A percentile compares a stretch with the other conserved stretches of the same genome.
phyloP scores from a whole-genome alignment of 2,329 filamentous ascomycete genomes.

The Apiospora koreana region DNA sequence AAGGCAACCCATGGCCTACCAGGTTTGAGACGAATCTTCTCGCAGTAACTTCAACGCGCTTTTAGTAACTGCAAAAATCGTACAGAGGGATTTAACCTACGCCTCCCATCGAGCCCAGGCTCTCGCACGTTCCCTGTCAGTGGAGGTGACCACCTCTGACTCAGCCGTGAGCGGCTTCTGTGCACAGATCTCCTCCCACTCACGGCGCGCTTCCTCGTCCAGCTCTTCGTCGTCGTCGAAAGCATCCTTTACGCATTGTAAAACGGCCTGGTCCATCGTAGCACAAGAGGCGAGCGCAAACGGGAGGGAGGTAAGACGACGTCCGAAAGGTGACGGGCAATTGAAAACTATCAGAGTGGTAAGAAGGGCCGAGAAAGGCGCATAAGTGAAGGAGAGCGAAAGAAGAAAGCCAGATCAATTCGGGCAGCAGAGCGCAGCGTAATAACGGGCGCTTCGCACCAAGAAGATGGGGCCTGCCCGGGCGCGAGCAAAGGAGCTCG shows the following conservation, averaged over 20 bases:
- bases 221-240: background rate
- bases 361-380: background rate
- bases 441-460: background rate
- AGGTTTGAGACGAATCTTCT: background rate
- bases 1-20: background rate
- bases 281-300: background rate
- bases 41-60: background rate
- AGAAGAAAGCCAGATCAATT: background rate
- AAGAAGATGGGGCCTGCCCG: background rate
- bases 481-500: background rate
- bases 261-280: background rate
- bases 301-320: background rate
- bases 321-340: background rate
- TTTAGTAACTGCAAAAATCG: background rate
- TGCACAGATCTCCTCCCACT: background rate
- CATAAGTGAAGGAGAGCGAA: background rate
- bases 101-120: background rate
- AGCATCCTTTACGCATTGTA: background rate
- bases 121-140: background rate
- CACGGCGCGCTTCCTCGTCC: background rate
- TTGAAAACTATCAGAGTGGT: background rate
- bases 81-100: background rate
- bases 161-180: background rate
- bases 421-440: background rate
- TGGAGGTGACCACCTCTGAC: background rate